Evolutionary conservation across 1,139 yeast genomes (phyloP), one percentile per base, ranked within the genome.

Genomic region (Geotrichum citri-aurantii): DNA sequence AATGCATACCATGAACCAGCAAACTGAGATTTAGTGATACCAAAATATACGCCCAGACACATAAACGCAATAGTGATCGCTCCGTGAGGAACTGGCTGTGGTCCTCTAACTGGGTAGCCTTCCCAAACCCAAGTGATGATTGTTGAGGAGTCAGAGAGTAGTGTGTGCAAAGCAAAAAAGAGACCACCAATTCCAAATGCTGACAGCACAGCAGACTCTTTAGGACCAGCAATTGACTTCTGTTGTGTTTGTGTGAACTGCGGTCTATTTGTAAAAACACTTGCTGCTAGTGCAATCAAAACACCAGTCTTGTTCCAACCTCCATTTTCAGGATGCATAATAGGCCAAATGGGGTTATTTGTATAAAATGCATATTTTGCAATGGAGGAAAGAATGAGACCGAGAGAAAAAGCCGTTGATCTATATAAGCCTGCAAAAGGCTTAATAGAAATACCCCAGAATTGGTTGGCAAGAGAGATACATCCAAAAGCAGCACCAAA

Each of bases 281-380:
- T 91, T 46, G 84, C 80, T 4, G 81, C 65, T 14, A 85, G 68
- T 29, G 93, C 96, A 50, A 90, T 62, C 11, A 79, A 73, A 3
- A 93, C 73, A 52, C 96, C 97, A 37, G 83, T 73, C 58, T 78
- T 79, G 71, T 92, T 92, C 77, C 83, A 83, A 10, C 99, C 99
- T 27, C 97, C 97, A 66, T 88, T 92, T 26, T 78, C 82, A 31
- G 79, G 80, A 69, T 91, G 86, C 93, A 93, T 86, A 52, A 91
- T 87, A 47, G 99, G 96, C 99, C 99, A 93, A 55, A 91, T 77
- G 47, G 99, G 99, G 71, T 93, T 93, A 69, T 92, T 92, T 5
- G 97, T 84, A 74, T 82, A 88, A 68, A 79, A 82, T 19, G 86
- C 82, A 74, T 81, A 87, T 69, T 95, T 93, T 33, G 90, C 78